These are phyloP conservation scores for Calonectria hawksworthii DNA, from an alignment of 2,329 filamentous ascomycete species.

Conservation along the genomic window DNA sequence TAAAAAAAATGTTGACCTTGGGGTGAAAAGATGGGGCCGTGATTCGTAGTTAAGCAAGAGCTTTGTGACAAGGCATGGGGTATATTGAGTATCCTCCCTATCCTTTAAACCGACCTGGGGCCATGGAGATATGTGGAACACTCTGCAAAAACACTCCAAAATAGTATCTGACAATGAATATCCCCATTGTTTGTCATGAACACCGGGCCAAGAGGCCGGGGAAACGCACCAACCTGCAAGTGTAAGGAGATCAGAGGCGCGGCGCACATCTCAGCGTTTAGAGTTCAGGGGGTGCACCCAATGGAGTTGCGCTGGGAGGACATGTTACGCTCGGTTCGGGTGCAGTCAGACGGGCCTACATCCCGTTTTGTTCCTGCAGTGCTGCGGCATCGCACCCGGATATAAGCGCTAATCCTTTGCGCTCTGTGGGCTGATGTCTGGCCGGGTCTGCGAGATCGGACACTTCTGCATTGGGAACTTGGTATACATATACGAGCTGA, in stretches of 20 bases:
- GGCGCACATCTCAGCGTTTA: neutral
- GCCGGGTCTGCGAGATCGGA: neutral
- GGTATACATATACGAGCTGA: neutral
- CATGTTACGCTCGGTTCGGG: neutral
- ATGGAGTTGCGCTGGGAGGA: neutral
- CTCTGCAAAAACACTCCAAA: too few species aligned
- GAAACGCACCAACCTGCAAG: neutral
- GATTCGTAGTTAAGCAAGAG: neutral
- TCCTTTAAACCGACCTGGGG: neutral
- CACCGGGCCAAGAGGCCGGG: neutral
- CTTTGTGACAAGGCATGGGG: neutral
- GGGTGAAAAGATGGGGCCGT: neutral
- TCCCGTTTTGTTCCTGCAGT: constrained; percentile 2
- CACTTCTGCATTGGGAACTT: neutral
- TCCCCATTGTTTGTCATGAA: neutral
- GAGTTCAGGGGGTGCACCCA: neutral
- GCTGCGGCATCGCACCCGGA: neutral
- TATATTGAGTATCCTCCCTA: too few species aligned
- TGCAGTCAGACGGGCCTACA: neutral
- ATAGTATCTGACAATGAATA: neutral
- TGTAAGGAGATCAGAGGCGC: neutral
- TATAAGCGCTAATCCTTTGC: neutral
- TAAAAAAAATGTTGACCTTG: neutral
- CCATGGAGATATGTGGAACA: neutral
- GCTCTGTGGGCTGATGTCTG: constrained; percentile 4